phyloP scores from a whole-genome alignment of 176 grass and related monocot species.

The Oryza glumipatula region DNA sequence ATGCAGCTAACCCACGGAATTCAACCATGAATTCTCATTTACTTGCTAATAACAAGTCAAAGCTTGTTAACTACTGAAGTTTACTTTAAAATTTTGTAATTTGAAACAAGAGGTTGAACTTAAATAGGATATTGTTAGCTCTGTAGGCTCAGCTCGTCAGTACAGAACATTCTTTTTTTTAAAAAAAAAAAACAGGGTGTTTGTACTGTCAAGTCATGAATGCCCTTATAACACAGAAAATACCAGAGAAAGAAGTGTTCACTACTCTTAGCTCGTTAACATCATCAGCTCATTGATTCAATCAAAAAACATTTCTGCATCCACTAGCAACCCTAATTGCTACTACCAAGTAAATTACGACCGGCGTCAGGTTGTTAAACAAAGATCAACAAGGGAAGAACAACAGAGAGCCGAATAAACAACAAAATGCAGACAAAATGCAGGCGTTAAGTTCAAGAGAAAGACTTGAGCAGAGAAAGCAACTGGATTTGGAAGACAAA shows the following conservation, averaged over 20 bases:
- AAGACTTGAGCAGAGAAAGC: not conserved
- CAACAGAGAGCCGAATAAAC: not conserved
- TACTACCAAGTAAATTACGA: not conserved
- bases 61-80: not conserved
- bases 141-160: not conserved
- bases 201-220: not conserved
- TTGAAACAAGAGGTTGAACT: not conserved
- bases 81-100: not conserved
- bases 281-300: not conserved
- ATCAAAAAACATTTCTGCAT: not conserved
- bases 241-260: not conserved
- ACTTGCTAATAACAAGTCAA: not conserved
- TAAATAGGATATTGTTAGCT: not conserved
- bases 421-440: conserved; percentile 5
- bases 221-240: not conserved
- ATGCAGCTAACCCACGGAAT: not conserved
- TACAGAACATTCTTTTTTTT: not conserved
- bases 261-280: not conserved
- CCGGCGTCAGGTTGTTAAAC: not conserved
- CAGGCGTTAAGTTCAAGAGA: conserved; percentile 23
- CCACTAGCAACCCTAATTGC: not conserved
- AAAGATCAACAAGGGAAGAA: not conserved
- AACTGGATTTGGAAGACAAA: not conserved
- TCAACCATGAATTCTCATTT: not conserved
- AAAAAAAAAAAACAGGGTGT: not conserved